Evolutionary conservation across 805 yeast species (phyloP).

Genomic region (Candida khao-thaluensis): DNA sequence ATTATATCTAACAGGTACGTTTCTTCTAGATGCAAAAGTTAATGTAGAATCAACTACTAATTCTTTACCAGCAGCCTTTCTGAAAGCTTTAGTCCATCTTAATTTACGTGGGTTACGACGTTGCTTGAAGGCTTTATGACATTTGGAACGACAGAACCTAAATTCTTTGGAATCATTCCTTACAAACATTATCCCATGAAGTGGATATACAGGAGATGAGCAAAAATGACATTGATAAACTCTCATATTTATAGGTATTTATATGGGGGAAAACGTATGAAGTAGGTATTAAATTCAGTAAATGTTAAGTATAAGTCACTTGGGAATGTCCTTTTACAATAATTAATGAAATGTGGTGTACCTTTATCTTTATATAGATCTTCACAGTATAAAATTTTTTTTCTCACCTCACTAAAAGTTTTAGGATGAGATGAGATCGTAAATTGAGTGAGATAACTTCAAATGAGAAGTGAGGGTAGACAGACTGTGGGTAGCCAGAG

Average conservation of each 20-base stretch:
- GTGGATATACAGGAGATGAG: constrained; percentile 85
- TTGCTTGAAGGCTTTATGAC: constrained; percentile 96
- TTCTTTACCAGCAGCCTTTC: constrained; percentile 99
- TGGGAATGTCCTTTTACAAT: too few species aligned
- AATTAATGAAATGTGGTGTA: too few species aligned
- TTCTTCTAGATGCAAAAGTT: constrained; percentile 95
- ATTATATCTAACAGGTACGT: constrained; percentile 96
- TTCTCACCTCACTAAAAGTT: too few species aligned
- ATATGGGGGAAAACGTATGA: too few species aligned
- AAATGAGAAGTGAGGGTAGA: too few species aligned
- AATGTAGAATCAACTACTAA: constrained; percentile 95
- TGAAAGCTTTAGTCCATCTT: constrained; percentile 98
- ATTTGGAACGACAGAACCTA: constrained; percentile 95
- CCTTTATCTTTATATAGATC: too few species aligned
- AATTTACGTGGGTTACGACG: constrained; percentile 98
- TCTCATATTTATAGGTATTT: constrained; percentile 53
- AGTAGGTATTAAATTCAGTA: too few species aligned
- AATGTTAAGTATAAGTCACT: too few species aligned
- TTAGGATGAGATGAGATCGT: too few species aligned
- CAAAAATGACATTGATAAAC: constrained; percentile 92
- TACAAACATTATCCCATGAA: constrained; percentile 94
- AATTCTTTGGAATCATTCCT: constrained; percentile 98
- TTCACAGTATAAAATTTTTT: too few species aligned
- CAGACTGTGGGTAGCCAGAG: too few species aligned
- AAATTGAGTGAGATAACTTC: too few species aligned